Percentiles rank a stretch among this genome's conserved stretches.
phyloP scores from a whole-genome alignment of 331 rosid genomes.

The Quercus lobata region DNA sequence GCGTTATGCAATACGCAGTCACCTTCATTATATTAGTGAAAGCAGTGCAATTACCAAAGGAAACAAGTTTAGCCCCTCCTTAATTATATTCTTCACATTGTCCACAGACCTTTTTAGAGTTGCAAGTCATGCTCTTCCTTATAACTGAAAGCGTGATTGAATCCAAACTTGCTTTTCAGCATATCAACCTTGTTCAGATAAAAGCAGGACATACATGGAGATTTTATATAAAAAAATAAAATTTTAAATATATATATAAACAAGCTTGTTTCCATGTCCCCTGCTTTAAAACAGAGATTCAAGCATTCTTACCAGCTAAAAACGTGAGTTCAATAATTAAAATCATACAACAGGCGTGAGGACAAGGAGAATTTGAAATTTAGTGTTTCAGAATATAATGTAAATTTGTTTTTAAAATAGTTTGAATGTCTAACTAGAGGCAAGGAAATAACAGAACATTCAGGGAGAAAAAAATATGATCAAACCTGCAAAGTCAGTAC shows the following conservation, averaged over 20 bases:
- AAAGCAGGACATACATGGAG: background rate
- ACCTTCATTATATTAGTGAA: no score
- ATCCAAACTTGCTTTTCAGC: constrained; percentile 18
- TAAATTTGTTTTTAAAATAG: no score
- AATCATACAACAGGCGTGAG: no score
- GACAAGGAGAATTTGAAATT: background rate
- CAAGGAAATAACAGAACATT: background rate
- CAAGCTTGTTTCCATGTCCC: background rate
- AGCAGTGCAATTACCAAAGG: background rate
- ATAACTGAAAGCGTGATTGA: constrained; percentile 5
- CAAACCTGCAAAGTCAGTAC: no score
- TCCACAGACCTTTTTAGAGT: constrained; percentile 14
- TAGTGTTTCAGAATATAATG: background rate
- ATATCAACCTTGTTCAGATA: constrained; percentile 13
- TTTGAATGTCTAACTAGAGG: background rate
- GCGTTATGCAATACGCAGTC: no score
- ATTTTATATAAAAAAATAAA: background rate
- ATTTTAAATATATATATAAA: no score
- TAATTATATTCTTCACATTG: background rate
- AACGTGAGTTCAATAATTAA: background rate
- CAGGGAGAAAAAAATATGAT: background rate
- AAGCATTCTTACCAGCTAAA: background rate
- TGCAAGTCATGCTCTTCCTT: constrained; percentile 21
- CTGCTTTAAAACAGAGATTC: background rate
- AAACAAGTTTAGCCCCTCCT: background rate